phyloP scores from a whole-genome alignment of 2,329 filamentous ascomycete genomes.

The Trichoderma semiorbis region DNA sequence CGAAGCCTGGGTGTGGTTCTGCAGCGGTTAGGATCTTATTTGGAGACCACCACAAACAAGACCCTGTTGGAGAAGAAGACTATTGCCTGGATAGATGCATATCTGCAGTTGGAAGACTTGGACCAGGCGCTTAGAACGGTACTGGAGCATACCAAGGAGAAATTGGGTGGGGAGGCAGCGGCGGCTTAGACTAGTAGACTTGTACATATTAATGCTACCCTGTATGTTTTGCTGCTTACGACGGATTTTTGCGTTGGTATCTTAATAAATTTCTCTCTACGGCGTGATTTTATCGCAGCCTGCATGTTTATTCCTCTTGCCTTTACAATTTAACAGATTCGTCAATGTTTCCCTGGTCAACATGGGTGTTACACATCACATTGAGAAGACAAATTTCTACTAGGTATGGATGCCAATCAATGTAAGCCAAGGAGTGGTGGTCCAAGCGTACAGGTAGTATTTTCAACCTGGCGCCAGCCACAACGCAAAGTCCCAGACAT shows the following conservation, averaged over 20 bases:
- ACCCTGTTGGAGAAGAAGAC: constrained; percentile 47
- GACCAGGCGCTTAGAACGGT: constrained; percentile 56
- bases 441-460: background rate
- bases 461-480: background rate
- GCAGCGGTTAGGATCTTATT: constrained; percentile 52
- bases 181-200: background rate
- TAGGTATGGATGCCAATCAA: background rate
- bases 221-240: background rate
- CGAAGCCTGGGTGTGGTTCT: constrained; percentile 65
- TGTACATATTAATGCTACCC: background rate
- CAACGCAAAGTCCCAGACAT: background rate
- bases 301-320: background rate
- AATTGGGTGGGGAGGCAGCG: constrained; percentile 19
- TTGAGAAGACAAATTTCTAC: background rate
- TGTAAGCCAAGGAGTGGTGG: background rate
- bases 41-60: constrained; percentile 46
- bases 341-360: background rate
- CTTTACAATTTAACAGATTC: background rate
- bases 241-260: background rate
- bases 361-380: background rate
- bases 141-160: constrained; percentile 48
- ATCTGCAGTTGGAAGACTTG: constrained; percentile 47
- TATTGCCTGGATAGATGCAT: constrained; percentile 51
- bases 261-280: background rate
- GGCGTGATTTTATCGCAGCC: background rate